These are phyloP conservation scores for Phylloporus sp. DNA, from an alignment of 768 basidiomycete species.

Conservation along the genomic window DNA sequence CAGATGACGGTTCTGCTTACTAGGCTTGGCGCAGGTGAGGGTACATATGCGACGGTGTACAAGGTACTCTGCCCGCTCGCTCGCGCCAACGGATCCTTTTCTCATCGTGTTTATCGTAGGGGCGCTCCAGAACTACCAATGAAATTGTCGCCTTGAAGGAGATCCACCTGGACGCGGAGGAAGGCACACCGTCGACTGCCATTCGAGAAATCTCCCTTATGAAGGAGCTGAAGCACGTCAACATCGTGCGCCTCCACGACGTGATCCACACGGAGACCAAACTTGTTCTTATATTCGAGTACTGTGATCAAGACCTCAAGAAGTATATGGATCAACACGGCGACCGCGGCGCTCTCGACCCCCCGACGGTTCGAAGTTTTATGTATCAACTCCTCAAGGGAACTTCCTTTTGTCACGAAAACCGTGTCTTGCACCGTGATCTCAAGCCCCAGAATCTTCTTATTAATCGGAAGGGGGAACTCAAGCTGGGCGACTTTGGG, in stretches of 20 bases:
- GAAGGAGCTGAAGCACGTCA: constrained; percentile 99
- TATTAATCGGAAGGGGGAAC: constrained; percentile 94
- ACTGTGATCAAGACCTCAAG: constrained; percentile 96
- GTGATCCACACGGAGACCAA: constrained; percentile 99
- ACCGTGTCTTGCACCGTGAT: constrained; percentile 95
- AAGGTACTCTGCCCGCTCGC: constrained; percentile 51
- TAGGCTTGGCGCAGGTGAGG: constrained; percentile 53
- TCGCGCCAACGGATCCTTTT: background rate
- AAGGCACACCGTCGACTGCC: constrained; percentile 97
- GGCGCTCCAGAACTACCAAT: constrained; percentile 94
- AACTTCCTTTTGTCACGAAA: constrained; percentile 97
- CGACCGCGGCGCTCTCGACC: constrained; percentile 90
- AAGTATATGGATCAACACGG: constrained; percentile 99
- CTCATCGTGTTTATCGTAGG: constrained; percentile 41
- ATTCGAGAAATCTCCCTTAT: constrained; percentile 98
- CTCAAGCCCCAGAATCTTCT: constrained; percentile 97
- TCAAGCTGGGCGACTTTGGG: constrained; percentile 98
- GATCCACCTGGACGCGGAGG: constrained; percentile 98
- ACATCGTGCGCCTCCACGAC: constrained; percentile 96
- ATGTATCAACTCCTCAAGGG: constrained; percentile 98
- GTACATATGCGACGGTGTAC: constrained; percentile 96
- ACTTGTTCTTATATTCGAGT: constrained; percentile 97
- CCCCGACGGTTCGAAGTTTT: constrained; percentile 85
- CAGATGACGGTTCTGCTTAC: constrained; percentile 5
- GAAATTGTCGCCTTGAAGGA: constrained; percentile 98